Base-by-base conservation (phyloP, 805 yeast genomes). In the Pichia eremophila region DNA sequence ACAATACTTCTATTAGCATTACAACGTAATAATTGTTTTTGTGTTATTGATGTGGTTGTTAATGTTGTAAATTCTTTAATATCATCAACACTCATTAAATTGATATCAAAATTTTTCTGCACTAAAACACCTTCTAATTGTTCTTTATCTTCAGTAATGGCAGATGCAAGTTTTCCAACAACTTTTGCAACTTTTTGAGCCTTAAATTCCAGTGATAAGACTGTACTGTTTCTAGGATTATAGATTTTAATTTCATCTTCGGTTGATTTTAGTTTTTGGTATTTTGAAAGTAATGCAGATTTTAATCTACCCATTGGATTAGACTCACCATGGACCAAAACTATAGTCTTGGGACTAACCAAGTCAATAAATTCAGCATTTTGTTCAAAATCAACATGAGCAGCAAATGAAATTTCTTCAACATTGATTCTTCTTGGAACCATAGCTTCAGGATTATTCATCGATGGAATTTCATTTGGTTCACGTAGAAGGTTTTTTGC, bases 271-370 rank as follows among this genome's bases (percentile, higher is more conserved):
- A 85, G 71, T 44, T 80, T 77, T 2, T 88, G 75, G 59, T 91
- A 93, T 64, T 88, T 89, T 41, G 96, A 86, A 52, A 90, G 67
- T 38, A 93, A 70, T 0, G 99, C 98, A 28, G 96, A 85, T 64
- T 93, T 93, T 47, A 93, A 68, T 62, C 99, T 80, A 48, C 98
- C 99, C 98, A 93, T 93, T n/a, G 96, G 96, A 57, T 87, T 89
- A 2, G 93, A 81, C 60, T 93, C 99, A 12, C 99, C 99, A 65
- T 93, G 99, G 2, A 93, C 99, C 46, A 93, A 73, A 49, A 91
- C 88, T 51, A 93, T 85, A 46, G 85, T 81, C 50, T 76, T 76
- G 0, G 99, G 95, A 49, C 84, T 83, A 3, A 93, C 87, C 50
- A 81, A 71, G 55, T 90, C 96, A 50, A 93, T 93, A 60, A 93